Conservation (phyloP, 2,329 filamentous ascomycete species). For the Aureobasidium subglaciale region DNA sequence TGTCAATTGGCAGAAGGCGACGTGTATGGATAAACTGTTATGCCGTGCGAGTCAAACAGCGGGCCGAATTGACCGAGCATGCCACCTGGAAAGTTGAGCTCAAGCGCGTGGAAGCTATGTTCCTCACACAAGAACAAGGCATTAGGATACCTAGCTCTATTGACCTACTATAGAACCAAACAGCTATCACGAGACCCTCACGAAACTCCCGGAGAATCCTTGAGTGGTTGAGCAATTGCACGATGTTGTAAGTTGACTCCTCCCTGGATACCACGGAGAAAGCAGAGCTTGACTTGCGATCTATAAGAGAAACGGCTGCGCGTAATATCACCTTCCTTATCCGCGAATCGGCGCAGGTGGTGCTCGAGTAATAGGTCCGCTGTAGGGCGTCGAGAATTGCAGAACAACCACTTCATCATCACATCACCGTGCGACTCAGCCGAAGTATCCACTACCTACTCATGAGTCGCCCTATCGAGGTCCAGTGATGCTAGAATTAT, state of each 20-base stretch:
- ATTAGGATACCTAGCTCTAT: no score
- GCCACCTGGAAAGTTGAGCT: neutral
- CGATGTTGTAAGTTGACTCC: no score
- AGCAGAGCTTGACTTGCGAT: neutral
- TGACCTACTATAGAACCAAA: no score
- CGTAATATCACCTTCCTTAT: neutral
- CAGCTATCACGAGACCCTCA: no score
- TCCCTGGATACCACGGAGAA: no score
- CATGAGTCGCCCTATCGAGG: neutral
- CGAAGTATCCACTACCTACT: neutral
- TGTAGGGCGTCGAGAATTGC: neutral
- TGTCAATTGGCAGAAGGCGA: neutral
- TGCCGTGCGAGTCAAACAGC: constrained; percentile 2
- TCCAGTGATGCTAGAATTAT: neutral
- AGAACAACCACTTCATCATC: neutral
- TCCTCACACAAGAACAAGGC: no score
- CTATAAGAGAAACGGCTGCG: neutral
- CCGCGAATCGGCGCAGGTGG: neutral
- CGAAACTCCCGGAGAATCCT: no score
- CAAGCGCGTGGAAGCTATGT: neutral
- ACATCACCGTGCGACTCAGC: neutral
- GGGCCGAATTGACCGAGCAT: neutral
- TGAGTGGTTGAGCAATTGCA: no score
- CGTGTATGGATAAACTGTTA: constrained; percentile 7
- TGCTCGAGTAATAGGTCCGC: neutral